These are phyloP conservation scores for Cerioporus squamosus DNA, from an alignment of 1,284 basidiomycete species.

Conservation along the genomic window DNA sequence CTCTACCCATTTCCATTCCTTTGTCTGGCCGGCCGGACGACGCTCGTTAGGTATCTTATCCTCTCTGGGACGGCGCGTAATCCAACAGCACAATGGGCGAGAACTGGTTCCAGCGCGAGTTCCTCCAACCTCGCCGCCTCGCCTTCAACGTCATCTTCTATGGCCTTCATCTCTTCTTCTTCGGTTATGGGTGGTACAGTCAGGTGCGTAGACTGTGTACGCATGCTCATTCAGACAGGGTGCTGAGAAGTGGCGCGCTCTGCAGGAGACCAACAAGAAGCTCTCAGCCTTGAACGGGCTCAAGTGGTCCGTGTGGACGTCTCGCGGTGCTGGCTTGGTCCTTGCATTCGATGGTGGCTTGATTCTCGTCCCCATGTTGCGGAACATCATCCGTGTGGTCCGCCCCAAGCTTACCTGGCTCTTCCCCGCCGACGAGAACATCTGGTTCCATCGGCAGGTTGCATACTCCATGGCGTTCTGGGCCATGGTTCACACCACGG, in stretches of 20 bases:
- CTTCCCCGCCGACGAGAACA: conserved; percentile 88
- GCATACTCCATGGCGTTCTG: conserved; percentile 91
- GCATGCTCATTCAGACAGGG: background rate
- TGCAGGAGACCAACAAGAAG: conserved; percentile 61
- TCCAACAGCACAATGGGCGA: conserved; percentile 54
- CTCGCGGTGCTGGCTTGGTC: conserved; percentile 85
- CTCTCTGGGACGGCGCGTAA: conserved; percentile 29
- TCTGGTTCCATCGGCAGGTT: conserved; percentile 92
- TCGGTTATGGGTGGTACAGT: conserved; percentile 80
- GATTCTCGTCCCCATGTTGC: conserved; percentile 84
- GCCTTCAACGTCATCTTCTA: conserved; percentile 80
- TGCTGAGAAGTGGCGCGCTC: conserved; percentile 1
- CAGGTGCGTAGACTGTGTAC: conserved; percentile 51
- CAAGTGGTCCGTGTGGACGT: conserved; percentile 82
- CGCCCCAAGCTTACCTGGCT: conserved; percentile 78
- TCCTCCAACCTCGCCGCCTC: conserved; percentile 64
- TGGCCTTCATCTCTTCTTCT: conserved; percentile 69
- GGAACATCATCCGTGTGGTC: conserved; percentile 81
- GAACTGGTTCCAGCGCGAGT: conserved; percentile 74
- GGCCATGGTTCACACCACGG: conserved; percentile 85
- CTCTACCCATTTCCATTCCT: conserved; percentile 34
- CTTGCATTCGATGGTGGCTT: conserved; percentile 83
- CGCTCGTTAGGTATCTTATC: conserved; percentile 36
- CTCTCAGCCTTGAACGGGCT: conserved; percentile 78
- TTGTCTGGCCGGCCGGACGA: conserved; percentile 59